Conservation (phyloP, 192 early-diverging fungal genomes). For the Umbelopsis isabellina region DNA sequence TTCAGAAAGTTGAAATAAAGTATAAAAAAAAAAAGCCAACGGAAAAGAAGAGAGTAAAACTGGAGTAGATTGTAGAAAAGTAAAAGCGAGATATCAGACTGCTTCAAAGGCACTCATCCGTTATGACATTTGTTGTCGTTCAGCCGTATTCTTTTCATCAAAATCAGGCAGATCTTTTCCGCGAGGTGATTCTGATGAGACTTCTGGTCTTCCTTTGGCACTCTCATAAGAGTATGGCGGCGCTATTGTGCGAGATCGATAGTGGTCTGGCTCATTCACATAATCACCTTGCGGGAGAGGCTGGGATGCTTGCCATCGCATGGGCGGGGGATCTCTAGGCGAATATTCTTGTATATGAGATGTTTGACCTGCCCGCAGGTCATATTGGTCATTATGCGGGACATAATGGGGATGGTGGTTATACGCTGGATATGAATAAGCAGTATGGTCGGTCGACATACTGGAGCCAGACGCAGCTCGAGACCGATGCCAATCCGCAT, state of each 20-base stretch:
- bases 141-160: conserved; percentile 1
- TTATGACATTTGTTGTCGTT: conserved; percentile 14
- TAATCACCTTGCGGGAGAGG: not conserved
- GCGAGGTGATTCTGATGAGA: not conserved
- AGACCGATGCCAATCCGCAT: conserved; percentile 13
- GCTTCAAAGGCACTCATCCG: not conserved
- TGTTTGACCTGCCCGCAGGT: conserved; percentile 21
- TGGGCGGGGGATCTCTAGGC: conserved; percentile 9
- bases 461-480: not conserved
- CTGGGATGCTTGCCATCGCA: conserved; percentile 5
- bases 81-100: not conserved
- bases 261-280: conserved; percentile 6
- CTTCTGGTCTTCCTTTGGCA: not conserved
- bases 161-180: not conserved
- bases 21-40: not conserved
- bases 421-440: conserved; percentile 2
- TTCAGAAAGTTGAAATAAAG: not conserved
- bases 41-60: not conserved
- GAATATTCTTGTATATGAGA: conserved; percentile 12
- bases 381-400: conserved; percentile 8
- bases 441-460: not conserved
- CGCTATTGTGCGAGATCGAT: conserved; percentile 2
- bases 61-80: not conserved
- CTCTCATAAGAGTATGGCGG: conserved; percentile 13
- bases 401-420: not conserved